Conservation (phyloP, 192 early-diverging fungal species). For the Podila epigama region DNA sequence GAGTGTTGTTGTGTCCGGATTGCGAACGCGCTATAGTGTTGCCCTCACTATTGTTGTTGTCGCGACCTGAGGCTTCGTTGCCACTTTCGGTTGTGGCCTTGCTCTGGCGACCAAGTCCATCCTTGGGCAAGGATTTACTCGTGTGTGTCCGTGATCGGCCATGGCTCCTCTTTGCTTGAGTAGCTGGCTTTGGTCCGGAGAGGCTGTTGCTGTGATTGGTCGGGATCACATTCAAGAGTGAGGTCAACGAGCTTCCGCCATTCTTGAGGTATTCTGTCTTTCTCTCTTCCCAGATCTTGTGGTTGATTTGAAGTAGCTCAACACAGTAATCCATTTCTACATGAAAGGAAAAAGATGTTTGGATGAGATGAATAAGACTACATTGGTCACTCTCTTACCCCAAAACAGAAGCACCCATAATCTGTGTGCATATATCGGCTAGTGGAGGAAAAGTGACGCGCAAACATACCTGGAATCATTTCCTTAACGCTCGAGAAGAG, state of each 20-base stretch:
- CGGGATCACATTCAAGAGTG: neutral
- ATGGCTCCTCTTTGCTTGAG: neutral
- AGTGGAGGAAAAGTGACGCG: too few species aligned
- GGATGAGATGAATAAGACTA: neutral
- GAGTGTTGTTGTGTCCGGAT: neutral
- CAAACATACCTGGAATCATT: conserved; percentile 52
- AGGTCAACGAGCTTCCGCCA: conserved; percentile 2
- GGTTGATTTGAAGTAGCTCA: conserved; percentile 40
- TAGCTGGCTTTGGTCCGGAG: neutral
- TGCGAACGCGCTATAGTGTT: neutral
- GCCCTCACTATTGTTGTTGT: neutral
- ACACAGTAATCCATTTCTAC: conserved; percentile 52
- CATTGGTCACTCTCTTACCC: neutral
- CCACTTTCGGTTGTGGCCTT: neutral
- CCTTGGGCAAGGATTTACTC: neutral
- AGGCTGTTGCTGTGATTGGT: neutral
- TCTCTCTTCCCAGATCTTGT: conserved; percentile 41
- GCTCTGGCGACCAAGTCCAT: neutral
- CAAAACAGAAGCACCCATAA: neutral
- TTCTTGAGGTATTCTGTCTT: conserved; percentile 42
- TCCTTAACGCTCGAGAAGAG: conserved; percentile 56
- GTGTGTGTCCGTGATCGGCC: conserved; percentile 1
- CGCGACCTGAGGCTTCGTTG: neutral
- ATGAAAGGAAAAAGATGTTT: neutral
- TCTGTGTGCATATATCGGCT: neutral